These are phyloP conservation scores for Coelastrella sp. DNA, from an alignment of 139 green algal species.

Conservation along the genomic window DNA sequence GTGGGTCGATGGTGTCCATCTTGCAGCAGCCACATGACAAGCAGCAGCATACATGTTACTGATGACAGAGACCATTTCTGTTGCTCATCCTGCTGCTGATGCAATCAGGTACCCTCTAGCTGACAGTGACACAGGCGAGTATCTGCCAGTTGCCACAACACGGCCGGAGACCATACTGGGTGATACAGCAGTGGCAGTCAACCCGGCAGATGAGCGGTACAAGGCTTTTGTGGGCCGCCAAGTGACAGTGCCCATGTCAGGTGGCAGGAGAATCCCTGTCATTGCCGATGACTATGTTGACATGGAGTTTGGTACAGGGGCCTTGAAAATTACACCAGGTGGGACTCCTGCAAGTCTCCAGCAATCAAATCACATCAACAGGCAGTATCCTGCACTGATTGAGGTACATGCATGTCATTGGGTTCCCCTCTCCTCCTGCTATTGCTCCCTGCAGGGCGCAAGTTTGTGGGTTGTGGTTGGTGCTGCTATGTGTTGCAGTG, in stretches of 20 bases:
- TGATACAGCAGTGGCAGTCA: conserved; percentile 96
- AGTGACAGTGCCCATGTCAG: conserved; percentile 57
- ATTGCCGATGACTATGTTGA: conserved; percentile 96
- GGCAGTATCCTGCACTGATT: no score
- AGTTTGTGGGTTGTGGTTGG: neutral
- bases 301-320: conserved; percentile 94
- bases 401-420: no score
- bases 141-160: conserved; percentile 93
- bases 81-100: neutral
- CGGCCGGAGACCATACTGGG: conserved; percentile 97
- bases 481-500: neutral
- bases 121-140: conserved; percentile 50
- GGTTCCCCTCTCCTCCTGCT: no score
- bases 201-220: conserved; percentile 94
- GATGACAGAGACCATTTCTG: no score
- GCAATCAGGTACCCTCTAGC: conserved; percentile 77
- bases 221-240: conserved; percentile 54
- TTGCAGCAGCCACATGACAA: no score
- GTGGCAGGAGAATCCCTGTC: conserved; percentile 87
- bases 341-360: no score
- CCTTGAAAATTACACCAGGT: conserved; percentile 95
- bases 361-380: no score
- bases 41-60: neutral
- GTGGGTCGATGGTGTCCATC: no score
- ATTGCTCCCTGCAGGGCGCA: no score